Base-by-base conservation (phyloP, 495 filamentous ascomycete species). In the Xylaria longipes region DNA sequence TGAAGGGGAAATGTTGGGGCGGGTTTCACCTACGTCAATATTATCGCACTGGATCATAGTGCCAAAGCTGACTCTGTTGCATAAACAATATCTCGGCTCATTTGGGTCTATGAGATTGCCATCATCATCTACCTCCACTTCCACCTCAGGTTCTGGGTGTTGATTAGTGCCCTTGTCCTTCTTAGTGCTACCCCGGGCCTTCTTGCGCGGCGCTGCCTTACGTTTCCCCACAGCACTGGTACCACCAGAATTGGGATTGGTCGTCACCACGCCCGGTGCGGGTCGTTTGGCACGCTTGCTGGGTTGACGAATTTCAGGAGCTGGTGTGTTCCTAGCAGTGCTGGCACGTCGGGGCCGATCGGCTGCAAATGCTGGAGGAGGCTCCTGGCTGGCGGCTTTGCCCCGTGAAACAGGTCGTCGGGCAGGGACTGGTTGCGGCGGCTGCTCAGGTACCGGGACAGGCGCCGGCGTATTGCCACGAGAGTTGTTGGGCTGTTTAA, bases 31-130 rank as follows among this genome's bases (percentile, higher is more conserved):
- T 85, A 97, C 95, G 85, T 97, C 90, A 67, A 84, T 82, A 76
- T 97, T 97, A 75, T 98, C 96, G 76, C 96, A 99, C 74, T 91
- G 90, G 77, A 99, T 95, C 96, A 99, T 99, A 33, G 89, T 91
- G 63, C 96, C 96, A 78, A 90, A 97, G 77, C 94, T 97, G 52
- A 98, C 94, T 68, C 95, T 88, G 70, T 94, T 91, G 80, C 96
- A 99, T 15, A 96, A 79, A 80, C 96, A 99, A 79, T 98, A 99
- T 63, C 90, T 85, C 17, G 93, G 91, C 82, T 98, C 96, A 73
- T 94, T 87, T 6, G 93, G 90, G 80, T 97, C 94, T 75, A 97
- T 94, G 70, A 91, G 84, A 75, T 97, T 94, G 8, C 87, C 89
- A 64, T 88, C 89, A 67, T 90, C 89, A 62, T 88, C 87, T 63